Evolutionary conservation across 1,284 basidiomycete species (phyloP).

Genomic region (Naganishia sp.): DNA sequence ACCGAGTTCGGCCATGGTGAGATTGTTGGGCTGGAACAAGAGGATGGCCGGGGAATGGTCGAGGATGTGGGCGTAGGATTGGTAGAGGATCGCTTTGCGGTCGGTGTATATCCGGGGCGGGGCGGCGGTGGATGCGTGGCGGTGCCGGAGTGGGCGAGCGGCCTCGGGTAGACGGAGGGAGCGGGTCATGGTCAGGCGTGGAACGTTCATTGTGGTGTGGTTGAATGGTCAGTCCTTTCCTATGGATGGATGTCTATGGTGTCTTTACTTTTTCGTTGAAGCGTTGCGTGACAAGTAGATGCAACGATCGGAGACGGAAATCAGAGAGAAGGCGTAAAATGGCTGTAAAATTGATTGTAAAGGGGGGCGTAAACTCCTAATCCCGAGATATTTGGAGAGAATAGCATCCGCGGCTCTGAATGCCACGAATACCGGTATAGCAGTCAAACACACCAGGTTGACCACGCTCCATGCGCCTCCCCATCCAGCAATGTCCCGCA

Average conservation of each 20-base stretch:
- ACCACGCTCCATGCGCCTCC: no score
- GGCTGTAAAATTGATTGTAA: no score
- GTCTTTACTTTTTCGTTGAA: neutral
- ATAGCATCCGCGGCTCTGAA: no score
- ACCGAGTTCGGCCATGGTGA: slow-evolving; percentile 48
- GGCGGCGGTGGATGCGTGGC: slow-evolving; percentile 5
- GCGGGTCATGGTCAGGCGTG: neutral
- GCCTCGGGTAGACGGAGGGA: neutral
- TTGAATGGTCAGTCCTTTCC: no score
- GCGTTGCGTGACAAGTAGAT: no score
- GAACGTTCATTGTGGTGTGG: slow-evolving; percentile 9
- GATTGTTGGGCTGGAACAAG: slow-evolving; percentile 54
- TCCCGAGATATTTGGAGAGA: no score
- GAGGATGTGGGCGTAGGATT: slow-evolving; percentile 52
- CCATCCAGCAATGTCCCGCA: neutral
- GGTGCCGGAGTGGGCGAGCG: neutral
- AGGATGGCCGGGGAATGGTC: slow-evolving; percentile 48
- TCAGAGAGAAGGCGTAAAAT: no score
- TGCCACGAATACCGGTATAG: no score
- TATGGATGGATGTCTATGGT: no score
- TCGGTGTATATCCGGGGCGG: slow-evolving; percentile 43
- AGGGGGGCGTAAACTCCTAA: no score
- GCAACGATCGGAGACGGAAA: no score
- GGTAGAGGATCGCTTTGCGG: slow-evolving; percentile 53
- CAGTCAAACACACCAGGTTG: no score